These are phyloP conservation scores for Sporopachydermia cereana DNA, from an alignment of 1,139 yeast species.

Conservation along the genomic window DNA sequence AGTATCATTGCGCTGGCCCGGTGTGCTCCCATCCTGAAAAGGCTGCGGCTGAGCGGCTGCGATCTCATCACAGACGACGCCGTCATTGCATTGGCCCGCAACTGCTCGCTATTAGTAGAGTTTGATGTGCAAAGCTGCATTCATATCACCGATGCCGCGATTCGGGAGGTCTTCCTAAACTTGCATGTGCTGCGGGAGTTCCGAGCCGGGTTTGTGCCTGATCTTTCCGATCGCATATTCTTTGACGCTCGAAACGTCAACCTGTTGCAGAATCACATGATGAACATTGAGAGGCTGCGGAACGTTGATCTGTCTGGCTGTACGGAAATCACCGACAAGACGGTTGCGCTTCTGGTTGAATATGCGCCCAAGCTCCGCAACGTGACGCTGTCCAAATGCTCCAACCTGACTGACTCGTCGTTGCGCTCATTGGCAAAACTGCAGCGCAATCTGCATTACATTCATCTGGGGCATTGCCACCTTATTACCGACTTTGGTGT, in stretches of 20 bases:
- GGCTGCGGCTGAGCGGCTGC: slow-evolving; percentile 75
- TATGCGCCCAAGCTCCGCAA: slow-evolving; percentile 66
- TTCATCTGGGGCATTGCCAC: slow-evolving; percentile 73
- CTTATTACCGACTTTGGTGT: slow-evolving; percentile 73
- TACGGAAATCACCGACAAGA: slow-evolving; percentile 57
- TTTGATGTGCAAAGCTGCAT: slow-evolving; percentile 81
- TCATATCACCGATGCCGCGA: slow-evolving; percentile 52
- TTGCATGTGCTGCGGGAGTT: slow-evolving; percentile 71
- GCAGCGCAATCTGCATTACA: slow-evolving; percentile 64
- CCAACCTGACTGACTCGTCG: slow-evolving; percentile 63
- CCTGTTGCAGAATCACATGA: slow-evolving; percentile 28
- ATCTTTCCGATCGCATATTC: slow-evolving; percentile 56
- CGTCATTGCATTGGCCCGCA: slow-evolving; percentile 47
- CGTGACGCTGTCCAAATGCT: slow-evolving; percentile 65
- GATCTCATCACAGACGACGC: slow-evolving; percentile 56
- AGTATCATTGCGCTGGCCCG: slow-evolving; percentile 51
- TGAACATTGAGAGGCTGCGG: slow-evolving; percentile 38
- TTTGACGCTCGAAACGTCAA: slow-evolving; percentile 12
- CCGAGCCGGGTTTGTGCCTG: slow-evolving; percentile 63
- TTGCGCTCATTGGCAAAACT: slow-evolving; percentile 50
- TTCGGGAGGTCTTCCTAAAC: slow-evolving; percentile 49
- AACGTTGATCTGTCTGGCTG: slow-evolving; percentile 68
- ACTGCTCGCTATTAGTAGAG: slow-evolving; percentile 76
- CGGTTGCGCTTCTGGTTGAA: slow-evolving; percentile 52
- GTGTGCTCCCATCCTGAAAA: slow-evolving; percentile 63